Percentiles rank a stretch among this genome's conserved stretches.
phyloP scores from a whole-genome alignment of 176 grass and related monocot genomes.

The Luzula sylvatica region DNA sequence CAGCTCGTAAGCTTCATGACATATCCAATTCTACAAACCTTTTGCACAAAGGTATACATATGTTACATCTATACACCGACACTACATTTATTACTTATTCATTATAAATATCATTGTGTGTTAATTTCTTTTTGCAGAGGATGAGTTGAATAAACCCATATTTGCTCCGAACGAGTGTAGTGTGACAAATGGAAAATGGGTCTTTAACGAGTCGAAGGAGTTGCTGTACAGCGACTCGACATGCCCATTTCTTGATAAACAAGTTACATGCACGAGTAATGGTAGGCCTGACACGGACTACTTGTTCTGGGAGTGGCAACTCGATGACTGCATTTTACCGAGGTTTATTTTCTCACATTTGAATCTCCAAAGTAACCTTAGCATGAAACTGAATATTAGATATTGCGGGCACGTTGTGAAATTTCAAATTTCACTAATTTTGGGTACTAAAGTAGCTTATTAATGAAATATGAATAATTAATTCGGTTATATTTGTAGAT shows the following conservation, averaged over 20 bases:
- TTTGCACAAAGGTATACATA: neutral
- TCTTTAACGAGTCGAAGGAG: slow-evolving; percentile 35
- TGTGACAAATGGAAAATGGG: slow-evolving; percentile 54
- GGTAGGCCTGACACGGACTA: slow-evolving; percentile 60
- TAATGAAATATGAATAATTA: neutral
- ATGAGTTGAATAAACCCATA: slow-evolving; percentile 12
- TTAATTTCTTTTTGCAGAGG: neutral
- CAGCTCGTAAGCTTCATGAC: slow-evolving; percentile 27
- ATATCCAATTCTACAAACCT: slow-evolving; percentile 23
- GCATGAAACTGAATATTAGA: too few relatives aligned
- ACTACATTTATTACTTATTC: neutral
- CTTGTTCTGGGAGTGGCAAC: slow-evolving; percentile 61
- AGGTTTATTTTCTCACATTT: slow-evolving; percentile 31
- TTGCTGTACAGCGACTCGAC: slow-evolving; percentile 36
- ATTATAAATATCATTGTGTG: neutral
- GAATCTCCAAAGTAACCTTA: neutral
- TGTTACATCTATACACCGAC: too few relatives aligned
- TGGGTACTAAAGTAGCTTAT: neutral
- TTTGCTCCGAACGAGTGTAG: slow-evolving; percentile 40
- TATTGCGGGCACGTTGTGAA: neutral
- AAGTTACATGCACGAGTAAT: slow-evolving; percentile 44
- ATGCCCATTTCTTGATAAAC: slow-evolving; percentile 66
- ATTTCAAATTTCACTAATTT: neutral
- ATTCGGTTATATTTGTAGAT: slow-evolving; percentile 22
- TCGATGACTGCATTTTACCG: slow-evolving; percentile 55